phyloP scores from a whole-genome alignment of 2,329 filamentous ascomycete species.

The Rutstroemia sp. region DNA sequence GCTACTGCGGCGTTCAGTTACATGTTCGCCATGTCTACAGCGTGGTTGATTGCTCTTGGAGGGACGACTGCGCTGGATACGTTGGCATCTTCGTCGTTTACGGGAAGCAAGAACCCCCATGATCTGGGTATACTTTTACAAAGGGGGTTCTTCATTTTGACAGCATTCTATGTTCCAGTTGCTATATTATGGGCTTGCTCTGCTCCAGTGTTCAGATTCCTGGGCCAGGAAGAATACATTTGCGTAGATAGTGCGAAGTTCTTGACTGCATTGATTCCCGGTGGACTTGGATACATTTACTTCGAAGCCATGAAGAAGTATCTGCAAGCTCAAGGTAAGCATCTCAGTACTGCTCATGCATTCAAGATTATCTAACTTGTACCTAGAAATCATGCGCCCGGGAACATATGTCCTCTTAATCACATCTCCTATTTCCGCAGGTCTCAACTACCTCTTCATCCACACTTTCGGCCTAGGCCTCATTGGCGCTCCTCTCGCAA shows the following conservation, averaged over 20 bases:
- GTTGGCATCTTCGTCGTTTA: conserved; percentile 74
- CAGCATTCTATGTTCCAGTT: conserved; percentile 65
- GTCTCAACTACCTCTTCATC: conserved; percentile 75
- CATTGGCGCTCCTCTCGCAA: conserved; percentile 73
- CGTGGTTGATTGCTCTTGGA: conserved; percentile 78
- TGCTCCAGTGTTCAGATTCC: conserved; percentile 62
- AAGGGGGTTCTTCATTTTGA: conserved; percentile 64
- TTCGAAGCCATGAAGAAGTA: conserved; percentile 85
- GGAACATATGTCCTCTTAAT: conserved; percentile 78
- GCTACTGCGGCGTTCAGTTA: conserved; percentile 81
- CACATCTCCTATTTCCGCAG: conserved; percentile 72
- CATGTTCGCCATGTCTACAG: conserved; percentile 90
- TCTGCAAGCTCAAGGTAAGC: conserved; percentile 76
- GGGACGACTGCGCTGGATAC: conserved; percentile 84
- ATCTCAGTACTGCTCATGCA: conserved; percentile 41
- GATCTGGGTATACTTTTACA: conserved; percentile 75
- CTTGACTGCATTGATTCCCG: conserved; percentile 65
- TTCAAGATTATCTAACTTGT: background rate
- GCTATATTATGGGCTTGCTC: conserved; percentile 68
- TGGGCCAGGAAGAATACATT: conserved; percentile 74
- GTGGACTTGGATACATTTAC: conserved; percentile 79
- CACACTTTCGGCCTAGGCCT: conserved; percentile 65
- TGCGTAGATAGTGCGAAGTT: conserved; percentile 68
- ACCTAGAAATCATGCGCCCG: conserved; percentile 60
- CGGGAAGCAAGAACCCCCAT: conserved; percentile 69